phyloP scores from a whole-genome alignment of 2,329 filamentous ascomycete genomes.

The Alternaria sp. region DNA sequence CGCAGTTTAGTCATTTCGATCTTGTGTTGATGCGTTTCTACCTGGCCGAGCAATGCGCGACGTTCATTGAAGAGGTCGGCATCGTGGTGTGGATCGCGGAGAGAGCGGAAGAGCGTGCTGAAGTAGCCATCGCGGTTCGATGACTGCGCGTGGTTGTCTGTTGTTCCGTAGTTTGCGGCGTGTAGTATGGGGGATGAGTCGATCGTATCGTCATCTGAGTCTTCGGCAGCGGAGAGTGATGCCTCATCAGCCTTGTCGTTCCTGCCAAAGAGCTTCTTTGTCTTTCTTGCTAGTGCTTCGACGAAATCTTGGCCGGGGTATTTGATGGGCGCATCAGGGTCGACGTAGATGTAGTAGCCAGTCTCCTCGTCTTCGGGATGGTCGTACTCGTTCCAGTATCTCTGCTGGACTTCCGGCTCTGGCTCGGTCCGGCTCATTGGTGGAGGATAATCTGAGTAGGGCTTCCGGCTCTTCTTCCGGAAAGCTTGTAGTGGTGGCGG shows the following conservation, averaged over 20 bases:
- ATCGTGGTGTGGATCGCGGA: slow-evolving; percentile 41
- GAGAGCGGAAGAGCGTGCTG: slow-evolving; percentile 37
- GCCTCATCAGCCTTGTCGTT: slow-evolving; percentile 26
- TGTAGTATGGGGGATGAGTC: slow-evolving; percentile 35
- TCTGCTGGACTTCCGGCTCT: slow-evolving; percentile 30
- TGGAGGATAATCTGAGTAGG: slow-evolving; percentile 34
- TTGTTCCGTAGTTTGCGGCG: slow-evolving; percentile 57
- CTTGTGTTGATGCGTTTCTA: slow-evolving; percentile 39
- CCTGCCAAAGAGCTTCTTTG: slow-evolving; percentile 34
- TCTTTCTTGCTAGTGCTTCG: slow-evolving; percentile 46
- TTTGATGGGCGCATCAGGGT: slow-evolving; percentile 66
- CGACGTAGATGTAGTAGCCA: slow-evolving; percentile 75
- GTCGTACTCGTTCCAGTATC: slow-evolving; percentile 89
- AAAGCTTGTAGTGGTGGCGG: slow-evolving; percentile 51
- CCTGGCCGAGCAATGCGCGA: slow-evolving; percentile 53
- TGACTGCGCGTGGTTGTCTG: slow-evolving; percentile 14
- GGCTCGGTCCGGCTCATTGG: slow-evolving; percentile 24
- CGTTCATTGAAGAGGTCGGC: slow-evolving; percentile 56
- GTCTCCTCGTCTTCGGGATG: slow-evolving; percentile 70
- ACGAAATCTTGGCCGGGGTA: slow-evolving; percentile 71
- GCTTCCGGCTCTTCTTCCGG: slow-evolving; percentile 50
- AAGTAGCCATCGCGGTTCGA: slow-evolving; percentile 35
- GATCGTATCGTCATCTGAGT: slow-evolving; percentile 59
- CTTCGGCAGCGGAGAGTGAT: slow-evolving; percentile 47
- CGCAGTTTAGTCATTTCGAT: slow-evolving; percentile 45